Base-by-base conservation (phyloP, 805 yeast genomes). In the Candida sonorensis region DNA sequence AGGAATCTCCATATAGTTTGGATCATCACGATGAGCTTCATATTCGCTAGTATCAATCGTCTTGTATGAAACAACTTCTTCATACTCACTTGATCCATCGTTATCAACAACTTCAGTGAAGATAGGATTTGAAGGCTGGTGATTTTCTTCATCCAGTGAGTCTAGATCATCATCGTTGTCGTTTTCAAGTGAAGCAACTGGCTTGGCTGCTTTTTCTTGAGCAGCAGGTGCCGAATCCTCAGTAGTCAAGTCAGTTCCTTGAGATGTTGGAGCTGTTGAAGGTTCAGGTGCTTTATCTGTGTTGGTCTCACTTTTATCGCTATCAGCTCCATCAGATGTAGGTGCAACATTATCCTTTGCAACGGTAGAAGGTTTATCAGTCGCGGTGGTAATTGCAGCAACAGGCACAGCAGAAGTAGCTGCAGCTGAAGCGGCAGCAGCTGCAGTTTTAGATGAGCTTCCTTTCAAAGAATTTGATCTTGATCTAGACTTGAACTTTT, bases 21-120 rank as follows among this genome's bases (percentile, higher is more conserved):
- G 75, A 50, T 73, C 65, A 38, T 53, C 55, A 44, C 58, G 61
- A 57, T 72, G 46, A 5, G 55, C 53, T 30, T 63, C 66, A 45
- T 45, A 73, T 40, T 72, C 78, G 14, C 36, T 50, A 39, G 69
- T 70, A 21, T 65, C 61, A 19, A 73, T 67, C 23, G 74, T 72
- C 48, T 70, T 75, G 42, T 70, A 67, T 7, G 61, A 52, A 15
- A 51, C 45, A 27, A 57, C 61, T 27, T 60, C 65, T 15, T 45
- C 55, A 30, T 41, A 53, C n/a, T 50, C 57, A 22, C 36, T 41
- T 17, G 31, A 23, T 30, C 29, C 33, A 34, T 42, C 26, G 40
- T 36, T 41, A 33, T 39, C 52, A 13, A 53, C 51, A 17, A 46
- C 49, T 40, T 54, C 59, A 18, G 57, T 53, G 32, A 54, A 54